Evolutionary conservation across 2,329 filamentous ascomycete genomes (phyloP).

Genomic region (Penicillium nordicum): DNA sequence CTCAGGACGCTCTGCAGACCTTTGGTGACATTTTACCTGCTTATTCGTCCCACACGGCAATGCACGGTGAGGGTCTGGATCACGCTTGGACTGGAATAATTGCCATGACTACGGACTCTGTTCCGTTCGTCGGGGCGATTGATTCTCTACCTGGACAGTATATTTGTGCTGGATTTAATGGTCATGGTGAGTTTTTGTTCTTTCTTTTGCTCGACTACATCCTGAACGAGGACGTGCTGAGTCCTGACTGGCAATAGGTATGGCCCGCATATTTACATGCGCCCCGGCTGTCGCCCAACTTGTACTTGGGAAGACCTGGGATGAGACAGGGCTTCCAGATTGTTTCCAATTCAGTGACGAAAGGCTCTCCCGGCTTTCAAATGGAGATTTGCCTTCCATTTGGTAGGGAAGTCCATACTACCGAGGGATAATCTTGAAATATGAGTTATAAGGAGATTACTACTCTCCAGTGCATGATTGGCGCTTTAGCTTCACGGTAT

Average conservation of each 20-base stretch:
- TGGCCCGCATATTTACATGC: slow-evolving; percentile 50
- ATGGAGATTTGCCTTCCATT: slow-evolving; percentile 17
- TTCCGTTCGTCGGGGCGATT: slow-evolving; percentile 47
- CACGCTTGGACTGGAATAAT: slow-evolving; percentile 50
- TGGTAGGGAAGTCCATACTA: slow-evolving; percentile 9
- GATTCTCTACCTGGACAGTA: slow-evolving; percentile 45
- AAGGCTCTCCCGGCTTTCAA: slow-evolving; percentile 20
- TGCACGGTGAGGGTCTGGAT: slow-evolving; percentile 45
- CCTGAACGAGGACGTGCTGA: neutral
- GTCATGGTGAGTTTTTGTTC: slow-evolving; percentile 36
- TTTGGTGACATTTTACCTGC: slow-evolving; percentile 38
- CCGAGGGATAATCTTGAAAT: neutral
- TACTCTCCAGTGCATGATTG: neutral
- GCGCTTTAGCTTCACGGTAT: neutral
- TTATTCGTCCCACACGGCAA: slow-evolving; percentile 4
- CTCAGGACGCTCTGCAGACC: slow-evolving; percentile 36
- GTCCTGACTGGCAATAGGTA: slow-evolving; percentile 12
- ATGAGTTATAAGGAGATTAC: too few species aligned
- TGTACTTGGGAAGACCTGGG: slow-evolving; percentile 39
- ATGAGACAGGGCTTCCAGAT: slow-evolving; percentile 37
- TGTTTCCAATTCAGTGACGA: slow-evolving; percentile 36
- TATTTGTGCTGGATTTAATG: slow-evolving; percentile 51
- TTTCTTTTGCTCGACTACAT: neutral
- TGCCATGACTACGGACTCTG: slow-evolving; percentile 47
- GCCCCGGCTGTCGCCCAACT: slow-evolving; percentile 46